Evolutionary conservation across 257 asterid species (phyloP).

Genomic region (Scutellaria minor): DNA sequence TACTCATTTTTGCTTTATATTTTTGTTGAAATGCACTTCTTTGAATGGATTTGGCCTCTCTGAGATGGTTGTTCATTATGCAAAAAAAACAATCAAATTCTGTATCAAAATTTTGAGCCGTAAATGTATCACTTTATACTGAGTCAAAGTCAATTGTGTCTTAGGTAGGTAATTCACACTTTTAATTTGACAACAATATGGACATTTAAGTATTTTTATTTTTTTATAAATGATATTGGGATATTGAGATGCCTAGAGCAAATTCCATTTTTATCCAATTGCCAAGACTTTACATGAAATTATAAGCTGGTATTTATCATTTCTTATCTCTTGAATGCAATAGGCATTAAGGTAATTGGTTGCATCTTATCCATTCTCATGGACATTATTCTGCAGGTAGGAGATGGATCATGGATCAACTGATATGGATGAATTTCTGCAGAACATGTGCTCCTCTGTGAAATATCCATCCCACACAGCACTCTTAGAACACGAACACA

Average conservation of each 20-base stretch:
- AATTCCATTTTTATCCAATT: background rate
- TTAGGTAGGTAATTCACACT: constrained; percentile 19
- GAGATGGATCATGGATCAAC: background rate
- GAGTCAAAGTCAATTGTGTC: constrained; percentile 1
- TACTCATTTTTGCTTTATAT: constrained; percentile 1
- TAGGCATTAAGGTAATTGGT: background rate
- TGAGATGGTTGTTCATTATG: background rate
- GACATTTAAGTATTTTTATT: background rate
- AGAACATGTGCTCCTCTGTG: background rate
- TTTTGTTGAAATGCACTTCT: constrained; percentile 9
- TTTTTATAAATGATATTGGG: background rate
- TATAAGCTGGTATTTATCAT: constrained; percentile 1
- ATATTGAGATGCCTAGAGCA: background rate
- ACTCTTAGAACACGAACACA: background rate
- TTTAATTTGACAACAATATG: constrained; percentile 1
- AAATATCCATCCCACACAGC: background rate
- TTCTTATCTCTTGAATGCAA: constrained; percentile 10
- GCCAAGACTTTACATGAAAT: background rate
- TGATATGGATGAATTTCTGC: constrained; percentile 1
- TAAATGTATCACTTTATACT: background rate
- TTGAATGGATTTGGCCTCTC: constrained; percentile 12
- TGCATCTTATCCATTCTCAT: constrained; percentile 14
- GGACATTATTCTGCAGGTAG: constrained; percentile 22
- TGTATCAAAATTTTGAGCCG: background rate
- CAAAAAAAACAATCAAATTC: background rate